Evolutionary conservation across 2,329 filamentous ascomycete genomes (phyloP).

Genomic region (Neofusicoccum sp.): DNA sequence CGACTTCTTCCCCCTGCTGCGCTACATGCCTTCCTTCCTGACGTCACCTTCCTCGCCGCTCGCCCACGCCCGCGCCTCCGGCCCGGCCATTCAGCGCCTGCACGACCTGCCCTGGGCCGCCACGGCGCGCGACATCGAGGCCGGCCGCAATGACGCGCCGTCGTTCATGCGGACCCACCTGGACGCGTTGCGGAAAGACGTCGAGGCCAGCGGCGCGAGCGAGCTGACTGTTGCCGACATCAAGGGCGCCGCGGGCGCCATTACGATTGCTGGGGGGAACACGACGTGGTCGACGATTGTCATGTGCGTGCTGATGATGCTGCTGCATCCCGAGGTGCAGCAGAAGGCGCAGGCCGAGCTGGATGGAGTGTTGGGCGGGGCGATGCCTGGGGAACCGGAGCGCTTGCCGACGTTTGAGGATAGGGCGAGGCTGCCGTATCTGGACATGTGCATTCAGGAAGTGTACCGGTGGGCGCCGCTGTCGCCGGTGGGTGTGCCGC

Average conservation of each 20-base stretch:
- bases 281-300: constrained; percentile 46
- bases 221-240: constrained; percentile 46
- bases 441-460: constrained; percentile 51
- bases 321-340: constrained; percentile 45
- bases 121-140: constrained; percentile 29
- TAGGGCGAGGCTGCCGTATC: constrained; percentile 42
- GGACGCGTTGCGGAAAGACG: constrained; percentile 28
- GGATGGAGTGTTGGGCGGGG: constrained; percentile 42
- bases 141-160: constrained; percentile 28
- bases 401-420: constrained; percentile 50
- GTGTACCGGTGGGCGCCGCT: constrained; percentile 47
- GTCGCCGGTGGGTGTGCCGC: constrained; percentile 33
- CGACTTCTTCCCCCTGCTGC: constrained; percentile 50
- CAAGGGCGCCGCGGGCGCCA: constrained; percentile 50
- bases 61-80: constrained; percentile 28
- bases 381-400: constrained; percentile 29
- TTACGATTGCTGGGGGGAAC: constrained; percentile 50
- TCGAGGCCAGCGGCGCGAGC: constrained; percentile 27
- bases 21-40: constrained; percentile 42
- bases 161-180: constrained; percentile 35
- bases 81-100: constrained; percentile 38
- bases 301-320: constrained; percentile 45
- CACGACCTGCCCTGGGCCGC: constrained; percentile 45
- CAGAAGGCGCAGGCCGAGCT: constrained; percentile 44
- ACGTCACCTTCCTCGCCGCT: constrained; percentile 25